phyloP scores from a whole-genome alignment of 495 filamentous ascomycete species.

The Neurospora sp. region DNA sequence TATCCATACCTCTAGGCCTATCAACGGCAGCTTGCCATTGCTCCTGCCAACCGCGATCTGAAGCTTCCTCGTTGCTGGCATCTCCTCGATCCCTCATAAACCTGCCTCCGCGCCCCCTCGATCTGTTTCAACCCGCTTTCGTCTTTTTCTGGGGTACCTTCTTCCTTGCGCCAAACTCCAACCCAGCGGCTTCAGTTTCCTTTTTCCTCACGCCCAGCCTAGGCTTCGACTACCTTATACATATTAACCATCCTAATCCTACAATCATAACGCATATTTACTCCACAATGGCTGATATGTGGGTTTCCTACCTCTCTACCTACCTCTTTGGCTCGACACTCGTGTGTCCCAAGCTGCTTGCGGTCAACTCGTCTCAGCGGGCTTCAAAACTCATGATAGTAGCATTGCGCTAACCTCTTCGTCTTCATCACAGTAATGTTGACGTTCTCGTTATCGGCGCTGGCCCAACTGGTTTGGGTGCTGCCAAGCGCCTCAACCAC shows the following conservation, averaged over 20 bases:
- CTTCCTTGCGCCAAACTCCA: background rate
- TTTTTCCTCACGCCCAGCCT: background rate
- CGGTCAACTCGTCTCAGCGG: background rate
- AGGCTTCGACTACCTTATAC: background rate
- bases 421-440: constrained; percentile 52
- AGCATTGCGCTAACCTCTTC: constrained; percentile 10
- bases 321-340: background rate
- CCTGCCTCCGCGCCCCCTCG: background rate
- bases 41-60: background rate
- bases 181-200: background rate
- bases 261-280: background rate
- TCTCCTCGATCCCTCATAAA: background rate
- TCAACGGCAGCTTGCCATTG: background rate
- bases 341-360: background rate
- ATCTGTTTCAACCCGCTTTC: background rate
- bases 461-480: constrained; percentile 92
- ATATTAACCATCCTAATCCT: background rate
- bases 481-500: constrained; percentile 95
- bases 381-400: constrained; percentile 1
- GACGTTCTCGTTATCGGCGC: constrained; percentile 98
- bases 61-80: background rate
- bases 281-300: constrained; percentile 28
- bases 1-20: background rate
- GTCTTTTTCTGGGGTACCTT: background rate
- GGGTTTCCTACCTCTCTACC: constrained; percentile 3